Percentiles rank a stretch among this genome's conserved stretches.
phyloP scores from a whole-genome alignment of 352 stramenopile genomes.

The Chrysophaeum taylorii region DNA sequence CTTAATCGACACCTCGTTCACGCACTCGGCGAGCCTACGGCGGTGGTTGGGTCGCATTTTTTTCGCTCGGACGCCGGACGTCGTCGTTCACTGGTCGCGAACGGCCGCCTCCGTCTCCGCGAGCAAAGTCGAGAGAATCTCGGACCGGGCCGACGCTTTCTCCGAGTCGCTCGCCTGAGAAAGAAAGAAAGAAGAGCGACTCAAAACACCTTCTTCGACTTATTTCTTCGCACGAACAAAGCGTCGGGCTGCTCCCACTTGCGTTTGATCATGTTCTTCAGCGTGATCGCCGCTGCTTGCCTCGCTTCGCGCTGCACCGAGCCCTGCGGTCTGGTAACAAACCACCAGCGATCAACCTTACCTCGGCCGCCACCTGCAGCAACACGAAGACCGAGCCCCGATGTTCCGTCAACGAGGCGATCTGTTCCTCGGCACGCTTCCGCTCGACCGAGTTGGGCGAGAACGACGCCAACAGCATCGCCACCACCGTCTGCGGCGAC shows the following conservation, averaged over 20 bases:
- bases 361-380: constrained; percentile 57
- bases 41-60: too few species aligned
- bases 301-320: constrained; percentile 57
- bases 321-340: too few species aligned
- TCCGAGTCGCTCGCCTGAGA: too few species aligned
- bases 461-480: constrained; percentile 67
- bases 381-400: constrained; percentile 60
- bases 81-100: constrained; percentile 67
- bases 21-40: constrained; percentile 83
- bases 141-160: too few species aligned
- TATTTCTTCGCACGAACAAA: too few species aligned
- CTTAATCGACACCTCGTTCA: constrained; percentile 81
- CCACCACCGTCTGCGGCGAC: neutral
- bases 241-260: constrained; percentile 77
- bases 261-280: constrained; percentile 89
- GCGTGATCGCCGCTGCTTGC: constrained; percentile 78
- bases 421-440: constrained; percentile 57
- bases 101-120: constrained; percentile 72
- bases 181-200: too few species aligned
- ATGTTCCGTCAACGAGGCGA: constrained; percentile 57
- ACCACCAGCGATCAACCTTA: too few species aligned
- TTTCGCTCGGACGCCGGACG: too few species aligned
- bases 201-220: too few species aligned
- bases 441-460: constrained; percentile 56
- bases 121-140: constrained; percentile 65